phyloP scores from a whole-genome alignment of 768 basidiomycete genomes.

The Wakefieldia striispora region DNA sequence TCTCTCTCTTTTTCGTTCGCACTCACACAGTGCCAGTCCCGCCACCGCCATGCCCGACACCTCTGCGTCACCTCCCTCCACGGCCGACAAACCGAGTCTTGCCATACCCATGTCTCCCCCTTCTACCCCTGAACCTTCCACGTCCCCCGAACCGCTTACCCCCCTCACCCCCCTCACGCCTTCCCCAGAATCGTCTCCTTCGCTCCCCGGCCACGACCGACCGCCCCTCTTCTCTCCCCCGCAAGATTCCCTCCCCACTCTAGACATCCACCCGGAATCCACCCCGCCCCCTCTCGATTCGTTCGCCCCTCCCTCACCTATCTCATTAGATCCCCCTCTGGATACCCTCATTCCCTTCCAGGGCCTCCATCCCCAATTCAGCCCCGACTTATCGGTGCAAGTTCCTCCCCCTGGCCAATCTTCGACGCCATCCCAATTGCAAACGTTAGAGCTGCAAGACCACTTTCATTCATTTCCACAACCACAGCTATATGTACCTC shows the following conservation, averaged over 20 bases:
- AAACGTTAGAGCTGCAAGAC: slow-evolving; percentile 22
- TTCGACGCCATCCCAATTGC: slow-evolving; percentile 12
- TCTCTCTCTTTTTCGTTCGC: too few relatives aligned
- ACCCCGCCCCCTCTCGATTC: neutral
- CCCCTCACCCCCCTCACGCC: slow-evolving; percentile 25
- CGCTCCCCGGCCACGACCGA: slow-evolving; percentile 27
- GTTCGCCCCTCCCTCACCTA: slow-evolving; percentile 2
- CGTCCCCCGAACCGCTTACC: slow-evolving; percentile 15
- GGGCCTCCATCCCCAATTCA: slow-evolving; percentile 16
- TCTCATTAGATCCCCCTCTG: slow-evolving; percentile 20
- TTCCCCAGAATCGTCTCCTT: slow-evolving; percentile 20
- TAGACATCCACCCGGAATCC: neutral
- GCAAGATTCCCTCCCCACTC: slow-evolving; percentile 5
- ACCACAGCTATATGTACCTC: slow-evolving; percentile 28
- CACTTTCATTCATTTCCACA: slow-evolving; percentile 25
- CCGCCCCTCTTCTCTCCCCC: slow-evolving; percentile 1
- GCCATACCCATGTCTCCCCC: neutral
- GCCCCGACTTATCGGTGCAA: slow-evolving; percentile 17
- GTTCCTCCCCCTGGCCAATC: slow-evolving; percentile 15
- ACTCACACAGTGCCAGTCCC: too few relatives aligned
- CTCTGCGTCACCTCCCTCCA: too few relatives aligned
- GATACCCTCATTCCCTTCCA: slow-evolving; percentile 31
- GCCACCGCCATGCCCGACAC: too few relatives aligned
- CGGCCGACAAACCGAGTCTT: too few relatives aligned
- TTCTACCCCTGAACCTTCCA: neutral